phyloP scores from a whole-genome alignment of 2,329 filamentous ascomycete genomes.

The Fusarium camptoceras region DNA sequence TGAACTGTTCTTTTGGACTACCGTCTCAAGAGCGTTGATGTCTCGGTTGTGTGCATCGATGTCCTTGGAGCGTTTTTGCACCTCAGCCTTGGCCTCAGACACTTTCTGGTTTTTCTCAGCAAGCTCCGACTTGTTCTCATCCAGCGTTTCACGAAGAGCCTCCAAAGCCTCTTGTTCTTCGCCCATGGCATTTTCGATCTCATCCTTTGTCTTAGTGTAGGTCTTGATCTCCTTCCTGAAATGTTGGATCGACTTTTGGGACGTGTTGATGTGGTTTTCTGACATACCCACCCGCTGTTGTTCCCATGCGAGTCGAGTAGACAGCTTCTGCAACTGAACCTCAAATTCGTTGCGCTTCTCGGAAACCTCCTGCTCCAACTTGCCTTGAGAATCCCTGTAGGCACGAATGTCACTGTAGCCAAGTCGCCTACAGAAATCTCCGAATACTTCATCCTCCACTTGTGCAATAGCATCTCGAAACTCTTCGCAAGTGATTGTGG shows the following conservation, averaged over 20 bases:
- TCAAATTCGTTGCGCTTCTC: conserved; percentile 90
- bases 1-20: conserved; percentile 86
- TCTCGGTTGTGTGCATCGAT: conserved; percentile 80
- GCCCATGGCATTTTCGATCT: conserved; percentile 79
- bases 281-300: conserved; percentile 60
- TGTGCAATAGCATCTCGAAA: conserved; percentile 74
- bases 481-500: conserved; percentile 62
- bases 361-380: conserved; percentile 87
- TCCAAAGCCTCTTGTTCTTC: conserved; percentile 81
- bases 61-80: conserved; percentile 85
- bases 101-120: conserved; percentile 79
- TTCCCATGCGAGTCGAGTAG: conserved; percentile 70
- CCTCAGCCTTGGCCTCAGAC: conserved; percentile 79
- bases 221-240: conserved; percentile 76
- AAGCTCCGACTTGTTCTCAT: conserved; percentile 75
- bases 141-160: conserved; percentile 77
- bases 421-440: conserved; percentile 84
- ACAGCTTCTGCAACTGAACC: conserved; percentile 81
- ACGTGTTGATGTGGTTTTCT: conserved; percentile 75
- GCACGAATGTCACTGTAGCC: conserved; percentile 91
- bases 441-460: conserved; percentile 91
- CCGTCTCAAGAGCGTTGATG: conserved; percentile 82
- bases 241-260: conserved; percentile 74
- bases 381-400: conserved; percentile 94
- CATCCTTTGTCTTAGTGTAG: conserved; percentile 77